Evolutionary conservation across 345 rosid species (phyloP).

Genomic region (Populus tremula): DNA sequence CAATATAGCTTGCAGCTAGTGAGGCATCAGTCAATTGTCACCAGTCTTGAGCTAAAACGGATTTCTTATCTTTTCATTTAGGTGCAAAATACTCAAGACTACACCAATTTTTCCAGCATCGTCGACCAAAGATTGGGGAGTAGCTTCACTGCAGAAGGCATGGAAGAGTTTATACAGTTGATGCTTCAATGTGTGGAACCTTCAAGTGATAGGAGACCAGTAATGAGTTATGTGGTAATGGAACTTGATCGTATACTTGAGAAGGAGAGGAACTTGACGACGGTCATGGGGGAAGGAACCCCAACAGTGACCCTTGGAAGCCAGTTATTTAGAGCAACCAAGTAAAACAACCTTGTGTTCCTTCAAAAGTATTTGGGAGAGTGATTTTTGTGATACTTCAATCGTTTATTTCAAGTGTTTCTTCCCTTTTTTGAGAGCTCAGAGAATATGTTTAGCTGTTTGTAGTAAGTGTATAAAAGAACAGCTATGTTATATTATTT

Average conservation of each 20-base stretch:
- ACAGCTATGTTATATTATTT: conserved; percentile 45
- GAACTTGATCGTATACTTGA: conserved; percentile 76
- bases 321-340: conserved; percentile 63
- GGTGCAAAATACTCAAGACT: conserved; percentile 61
- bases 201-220: conserved; percentile 80
- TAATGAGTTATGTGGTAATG: conserved; percentile 62
- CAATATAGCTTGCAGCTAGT: not conserved
- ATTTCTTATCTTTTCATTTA: conserved; percentile 14
- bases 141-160: conserved; percentile 75
- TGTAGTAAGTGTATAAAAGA: conserved; percentile 76
- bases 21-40: not conserved
- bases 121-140: conserved; percentile 66
- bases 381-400: conserved; percentile 41
- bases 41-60: not conserved
- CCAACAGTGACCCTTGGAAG: conserved; percentile 84
- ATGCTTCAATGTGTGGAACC: conserved; percentile 53
- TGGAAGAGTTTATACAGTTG: conserved; percentile 67
- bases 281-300: conserved; percentile 81
- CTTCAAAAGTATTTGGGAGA: conserved; percentile 10
- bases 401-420: conserved; percentile 10
- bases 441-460: conserved; percentile 62
- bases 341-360: conserved; percentile 28
- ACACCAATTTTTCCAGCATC: conserved; percentile 43
- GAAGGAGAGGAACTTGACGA: conserved; percentile 77
- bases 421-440: conserved; percentile 2